These are phyloP conservation scores for Hansenula anomala DNA, from an alignment of 1,139 yeast genomes.

Conservation along the genomic window DNA sequence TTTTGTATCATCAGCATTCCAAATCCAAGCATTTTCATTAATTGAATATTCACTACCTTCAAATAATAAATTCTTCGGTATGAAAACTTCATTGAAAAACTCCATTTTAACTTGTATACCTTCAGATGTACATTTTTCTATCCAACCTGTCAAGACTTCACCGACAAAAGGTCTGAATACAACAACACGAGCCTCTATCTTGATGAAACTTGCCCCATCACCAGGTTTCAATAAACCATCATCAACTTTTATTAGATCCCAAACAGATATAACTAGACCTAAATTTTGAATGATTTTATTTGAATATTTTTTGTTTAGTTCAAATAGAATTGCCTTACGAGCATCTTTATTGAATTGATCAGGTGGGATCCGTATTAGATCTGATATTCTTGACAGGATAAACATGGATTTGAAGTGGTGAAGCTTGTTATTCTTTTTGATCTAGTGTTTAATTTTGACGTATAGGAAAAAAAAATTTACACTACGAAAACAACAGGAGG, in stretches of 20 bases:
- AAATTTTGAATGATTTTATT: slow-evolving; percentile 78
- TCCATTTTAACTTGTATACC: slow-evolving; percentile 79
- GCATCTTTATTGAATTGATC: slow-evolving; percentile 68
- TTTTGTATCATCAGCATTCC: slow-evolving; percentile 70
- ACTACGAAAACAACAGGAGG: too few species aligned
- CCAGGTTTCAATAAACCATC: slow-evolving; percentile 93
- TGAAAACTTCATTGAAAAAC: slow-evolving; percentile 87
- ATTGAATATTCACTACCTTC: slow-evolving; percentile 69
- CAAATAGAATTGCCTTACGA: slow-evolving; percentile 66
- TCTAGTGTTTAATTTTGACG: too few species aligned
- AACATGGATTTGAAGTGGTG: slow-evolving; percentile 58
- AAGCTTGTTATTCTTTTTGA: too few species aligned
- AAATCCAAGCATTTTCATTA: slow-evolving; percentile 91
- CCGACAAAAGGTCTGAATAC: slow-evolving; percentile 95
- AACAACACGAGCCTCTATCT: slow-evolving; percentile 66
- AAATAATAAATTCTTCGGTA: slow-evolving; percentile 76
- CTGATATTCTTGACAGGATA: slow-evolving; percentile 72
- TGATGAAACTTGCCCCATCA: slow-evolving; percentile 88
- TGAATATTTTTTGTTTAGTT: slow-evolving; percentile 78
- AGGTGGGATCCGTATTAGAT: slow-evolving; percentile 85
- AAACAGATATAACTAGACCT: slow-evolving; percentile 79
- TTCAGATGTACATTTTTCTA: slow-evolving; percentile 77
- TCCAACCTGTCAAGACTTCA: slow-evolving; percentile 92
- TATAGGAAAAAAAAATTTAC: not conserved
- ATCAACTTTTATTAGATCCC: slow-evolving; percentile 74